Percentiles rank a stretch among this genome's conserved stretches.
phyloP scores from a whole-genome alignment of 192 early-diverging fungal genomes.

The Linnemannia schmuckeri region DNA sequence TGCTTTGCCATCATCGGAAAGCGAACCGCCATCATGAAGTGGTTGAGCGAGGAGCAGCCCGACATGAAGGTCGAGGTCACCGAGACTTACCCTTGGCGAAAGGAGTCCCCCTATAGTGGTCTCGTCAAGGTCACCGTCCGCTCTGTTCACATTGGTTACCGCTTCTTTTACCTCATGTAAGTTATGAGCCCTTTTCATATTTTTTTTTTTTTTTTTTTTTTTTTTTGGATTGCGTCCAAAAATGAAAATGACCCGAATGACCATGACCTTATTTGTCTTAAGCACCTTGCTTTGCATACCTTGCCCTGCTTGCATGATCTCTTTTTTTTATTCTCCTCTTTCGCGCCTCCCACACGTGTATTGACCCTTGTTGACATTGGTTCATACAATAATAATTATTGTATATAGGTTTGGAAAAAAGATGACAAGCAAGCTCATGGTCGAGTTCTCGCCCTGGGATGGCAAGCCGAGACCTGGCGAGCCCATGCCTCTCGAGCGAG shows the following conservation, averaged over 20 bases:
- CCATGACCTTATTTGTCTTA: background rate
- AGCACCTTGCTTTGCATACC: background rate
- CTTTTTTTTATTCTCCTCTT: background rate
- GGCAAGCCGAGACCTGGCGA: constrained; percentile 30
- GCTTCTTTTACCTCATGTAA: constrained; percentile 42
- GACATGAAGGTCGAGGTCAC: constrained; percentile 14
- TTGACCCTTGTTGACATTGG: background rate
- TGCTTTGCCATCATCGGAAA: constrained; percentile 40
- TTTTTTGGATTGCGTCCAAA: background rate
- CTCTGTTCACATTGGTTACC: constrained; percentile 26
- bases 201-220: background rate
- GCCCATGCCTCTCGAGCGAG: constrained; percentile 27
- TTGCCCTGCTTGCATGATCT: background rate
- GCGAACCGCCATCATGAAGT: constrained; percentile 23
- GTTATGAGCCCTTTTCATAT: background rate
- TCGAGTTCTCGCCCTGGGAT: constrained; percentile 44
- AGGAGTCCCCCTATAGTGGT: constrained; percentile 11
- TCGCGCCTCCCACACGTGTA: background rate
- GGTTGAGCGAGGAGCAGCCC: constrained; percentile 17
- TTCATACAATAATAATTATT: background rate
- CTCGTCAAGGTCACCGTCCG: constrained; percentile 27
- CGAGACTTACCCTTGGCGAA: constrained; percentile 26
- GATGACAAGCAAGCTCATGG: constrained; percentile 34
- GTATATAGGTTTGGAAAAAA: constrained; percentile 31
- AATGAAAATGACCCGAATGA: background rate